Base-by-base conservation (phyloP, 2,329 filamentous ascomycete genomes). In the Diaporthe longicolla region DNA sequence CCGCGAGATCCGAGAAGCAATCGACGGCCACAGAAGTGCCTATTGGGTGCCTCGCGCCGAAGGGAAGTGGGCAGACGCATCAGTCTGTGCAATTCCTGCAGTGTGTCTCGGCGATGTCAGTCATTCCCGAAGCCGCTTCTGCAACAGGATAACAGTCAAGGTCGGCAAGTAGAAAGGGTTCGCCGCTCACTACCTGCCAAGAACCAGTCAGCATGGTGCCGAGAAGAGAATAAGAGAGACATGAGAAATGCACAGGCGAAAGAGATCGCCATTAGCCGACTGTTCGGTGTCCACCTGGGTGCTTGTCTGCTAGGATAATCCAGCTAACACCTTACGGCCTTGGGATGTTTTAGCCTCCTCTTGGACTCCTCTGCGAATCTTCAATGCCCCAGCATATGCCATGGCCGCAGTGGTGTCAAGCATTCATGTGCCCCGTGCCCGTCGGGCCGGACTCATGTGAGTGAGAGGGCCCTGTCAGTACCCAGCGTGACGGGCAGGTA, bases 291-390 rank as follows among this genome's bases (percentile, higher is more conserved):
- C 55, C 48, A 45, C 55, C n/a, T 26, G 29, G 40, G 9, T 48
- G 40, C 40, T 24, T 32, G 59, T 24, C 40, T 15, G 19, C 13
- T 24, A 52, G 59, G 43, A 43, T 50, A 52, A 17, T 54, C 37
- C 37, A 15, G 40, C 40, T 35, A 40, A 70, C 40, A 58, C 37
- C 50, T 45, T 45, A 50, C 45, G 26, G 66, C 45, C 55, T 54
- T 58, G 69, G 69, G 57, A 71, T 63, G 69, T 71, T 71, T 71
- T 71, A 71, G 69, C 69, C 69, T 71, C 29, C 19, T 59, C 40
- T 48, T 71, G 40, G 55, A 50, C 69, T 61, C 40, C 21, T 48
- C n/a, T 35, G 45, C 43, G 21, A 48, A 29, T 40, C 26, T 29
- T 21, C n/a, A 32, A 63, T 26, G 55, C 40, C 57, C 43, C 55